Evolutionary conservation across 352 stramenopile species (phyloP).

Genomic region (Globisporangium lucens): DNA sequence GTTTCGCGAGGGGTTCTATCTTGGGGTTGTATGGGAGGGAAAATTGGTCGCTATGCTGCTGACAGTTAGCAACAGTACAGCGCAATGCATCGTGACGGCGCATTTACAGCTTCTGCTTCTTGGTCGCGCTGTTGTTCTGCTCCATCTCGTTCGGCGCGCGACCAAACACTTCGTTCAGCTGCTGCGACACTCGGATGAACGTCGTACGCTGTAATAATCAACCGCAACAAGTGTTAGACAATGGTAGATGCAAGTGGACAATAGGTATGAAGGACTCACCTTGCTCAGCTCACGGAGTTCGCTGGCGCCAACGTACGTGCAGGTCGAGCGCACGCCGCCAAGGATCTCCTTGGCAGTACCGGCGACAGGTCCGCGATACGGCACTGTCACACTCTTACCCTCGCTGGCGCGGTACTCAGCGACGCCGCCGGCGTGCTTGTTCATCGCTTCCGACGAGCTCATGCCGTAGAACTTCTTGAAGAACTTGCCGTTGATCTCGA

Average conservation of each 20-base stretch:
- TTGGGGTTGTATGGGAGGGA: not conserved
- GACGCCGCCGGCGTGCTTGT: constrained; percentile 89
- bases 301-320: constrained; percentile 90
- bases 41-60: not conserved
- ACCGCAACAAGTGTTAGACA: not conserved
- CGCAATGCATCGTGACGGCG: not conserved
- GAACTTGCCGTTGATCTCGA: constrained; percentile 60
- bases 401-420: constrained; percentile 90
- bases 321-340: constrained; percentile 89
- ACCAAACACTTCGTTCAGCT: constrained; percentile 91
- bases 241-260: not conserved
- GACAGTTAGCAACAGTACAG: not conserved
- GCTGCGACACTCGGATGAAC: constrained; percentile 91
- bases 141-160: constrained; percentile 77
- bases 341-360: constrained; percentile 89
- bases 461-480: constrained; percentile 94
- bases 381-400: constrained; percentile 90
- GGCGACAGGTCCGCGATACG: constrained; percentile 78
- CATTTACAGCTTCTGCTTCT: constrained; percentile 54
- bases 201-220: constrained; percentile 67
- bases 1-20: constrained; percentile 9
- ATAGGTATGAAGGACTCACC: not conserved
- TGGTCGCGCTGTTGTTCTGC: constrained; percentile 34
- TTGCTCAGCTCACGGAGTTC: constrained; percentile 92
- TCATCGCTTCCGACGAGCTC: constrained; percentile 90